phyloP scores from a whole-genome alignment of 768 basidiomycete species.

The Collybia mongolica region DNA sequence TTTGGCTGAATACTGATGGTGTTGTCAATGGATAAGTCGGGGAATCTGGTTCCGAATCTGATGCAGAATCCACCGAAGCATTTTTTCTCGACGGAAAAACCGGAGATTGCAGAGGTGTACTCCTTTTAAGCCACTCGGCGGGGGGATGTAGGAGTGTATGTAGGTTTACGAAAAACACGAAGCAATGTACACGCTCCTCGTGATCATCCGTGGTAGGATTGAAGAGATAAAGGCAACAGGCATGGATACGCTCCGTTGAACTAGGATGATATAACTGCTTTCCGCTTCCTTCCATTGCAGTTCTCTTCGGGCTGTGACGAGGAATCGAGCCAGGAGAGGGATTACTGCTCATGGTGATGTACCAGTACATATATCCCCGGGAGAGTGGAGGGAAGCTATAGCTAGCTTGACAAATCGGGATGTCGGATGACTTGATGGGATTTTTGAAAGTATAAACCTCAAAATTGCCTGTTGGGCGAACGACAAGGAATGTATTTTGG shows the following conservation, averaged over 20 bases:
- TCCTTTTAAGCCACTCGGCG: slow-evolving; percentile 9
- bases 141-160: slow-evolving; percentile 34
- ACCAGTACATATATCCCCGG: slow-evolving; percentile 48
- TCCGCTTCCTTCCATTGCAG: slow-evolving; percentile 9
- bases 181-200: slow-evolving; percentile 40
- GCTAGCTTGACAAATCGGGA: slow-evolving; percentile 32
- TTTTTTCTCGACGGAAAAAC: not conserved
- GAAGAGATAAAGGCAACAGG: slow-evolving; percentile 47
- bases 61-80: not conserved
- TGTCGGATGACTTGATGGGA: slow-evolving; percentile 24
- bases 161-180: slow-evolving; percentile 49
- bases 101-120: slow-evolving; percentile 2
- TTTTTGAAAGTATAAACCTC: slow-evolving; percentile 48
- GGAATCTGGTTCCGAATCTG: slow-evolving; percentile 4
- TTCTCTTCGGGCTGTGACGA: slow-evolving; percentile 10
- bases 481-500: slow-evolving; percentile 42
- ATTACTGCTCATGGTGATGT: slow-evolving; percentile 53
- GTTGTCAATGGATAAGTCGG: not conserved
- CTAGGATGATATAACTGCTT: slow-evolving; percentile 43
- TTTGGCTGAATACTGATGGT: not conserved
- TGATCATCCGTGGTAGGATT: slow-evolving; percentile 34
- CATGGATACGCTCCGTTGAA: slow-evolving; percentile 48
- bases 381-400: slow-evolving; percentile 44
- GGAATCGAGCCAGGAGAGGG: slow-evolving; percentile 44
- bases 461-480: slow-evolving; percentile 43